These are phyloP conservation scores for Penicillium macrosclerotiorum DNA, from an alignment of 495 filamentous ascomycete genomes.

Conservation along the genomic window DNA sequence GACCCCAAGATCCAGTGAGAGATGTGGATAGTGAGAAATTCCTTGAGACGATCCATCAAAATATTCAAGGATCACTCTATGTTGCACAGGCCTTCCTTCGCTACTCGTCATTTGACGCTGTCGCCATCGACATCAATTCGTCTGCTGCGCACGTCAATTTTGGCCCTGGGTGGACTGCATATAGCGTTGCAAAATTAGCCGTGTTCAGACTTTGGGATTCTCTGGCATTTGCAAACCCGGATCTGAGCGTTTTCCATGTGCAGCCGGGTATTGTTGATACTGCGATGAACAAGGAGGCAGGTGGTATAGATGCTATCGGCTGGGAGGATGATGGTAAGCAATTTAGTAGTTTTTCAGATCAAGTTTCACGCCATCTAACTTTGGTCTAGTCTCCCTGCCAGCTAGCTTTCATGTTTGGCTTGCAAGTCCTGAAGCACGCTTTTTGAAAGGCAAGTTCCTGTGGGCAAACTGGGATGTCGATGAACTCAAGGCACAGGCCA, in stretches of 20 bases:
- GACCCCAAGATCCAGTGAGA: conserved; percentile 23
- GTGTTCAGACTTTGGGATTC: conserved; percentile 39
- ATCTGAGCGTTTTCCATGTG: conserved; percentile 41
- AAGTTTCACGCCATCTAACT: not conserved
- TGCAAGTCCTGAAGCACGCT: conserved; percentile 38
- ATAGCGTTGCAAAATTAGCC: conserved; percentile 42
- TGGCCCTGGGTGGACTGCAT: conserved; percentile 27
- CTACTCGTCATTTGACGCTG: conserved; percentile 31
- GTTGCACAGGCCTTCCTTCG: conserved; percentile 43
- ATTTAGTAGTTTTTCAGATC: not conserved
- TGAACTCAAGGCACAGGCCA: conserved; percentile 55
- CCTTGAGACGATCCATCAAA: conserved; percentile 31
- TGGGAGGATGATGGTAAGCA: conserved; percentile 39
- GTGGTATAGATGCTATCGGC: conserved; percentile 30
- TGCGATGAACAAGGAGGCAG: conserved; percentile 37
- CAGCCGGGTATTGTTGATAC: conserved; percentile 48
- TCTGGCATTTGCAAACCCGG: conserved; percentile 31
- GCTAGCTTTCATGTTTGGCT: conserved; percentile 37
- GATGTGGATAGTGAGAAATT: conserved; percentile 31
- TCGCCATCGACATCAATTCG: conserved; percentile 36
- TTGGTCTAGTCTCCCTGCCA: conserved; percentile 19
- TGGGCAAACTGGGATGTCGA: conserved; percentile 50
- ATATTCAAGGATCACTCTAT: conserved; percentile 35
- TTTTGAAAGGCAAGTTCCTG: conserved; percentile 44
- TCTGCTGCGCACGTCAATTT: conserved; percentile 38